Evolutionary conservation across 257 asterid genomes (phyloP), one percentile per base, ranked within the genome.

Genomic region (Misopates orontium): DNA sequence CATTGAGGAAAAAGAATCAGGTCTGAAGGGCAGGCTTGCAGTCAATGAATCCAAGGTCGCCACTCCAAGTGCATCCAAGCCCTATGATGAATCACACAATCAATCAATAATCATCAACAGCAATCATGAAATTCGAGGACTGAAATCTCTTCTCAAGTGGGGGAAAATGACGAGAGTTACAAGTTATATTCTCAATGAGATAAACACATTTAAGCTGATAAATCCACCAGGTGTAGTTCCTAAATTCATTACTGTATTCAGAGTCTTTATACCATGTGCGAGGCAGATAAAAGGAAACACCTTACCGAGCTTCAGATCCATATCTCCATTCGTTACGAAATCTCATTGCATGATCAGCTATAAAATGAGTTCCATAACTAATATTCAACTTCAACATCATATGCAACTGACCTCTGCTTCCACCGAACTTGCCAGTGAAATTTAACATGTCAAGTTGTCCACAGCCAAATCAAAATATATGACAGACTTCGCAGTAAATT

Each of bases 11-110:
- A 67, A 17, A 50, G 83, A 66, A 60, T 53, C 69, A 64, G 87
- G 78, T 54, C 76, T 66, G 75, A 92, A 89, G 21, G 94, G 95
- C 53, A 92, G 70, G 71, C 31, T 79, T 71, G 82, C 70, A 18
- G 71, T 74, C 73, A 78, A 36, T 54, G 95, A 85, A 73, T 88
- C 85, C 71, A 87, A 49, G 67, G 95, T 79, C 20, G 91, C 95
- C 57, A 84, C 58, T 73, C 97, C 96, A 76, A 93, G 88, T 54
- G 98, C 98, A 78, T 87, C 94, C 91, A 93, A 81, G 22, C 98
- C 98, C 98, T 93, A 70, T 42, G 42, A 77, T 76, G 59, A 66
- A 23, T 59, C 41, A 45, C 7, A 62, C 39, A 66, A 64, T 18
- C 52, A 73, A 70, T 41, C 71, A 47, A 52, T 73, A 31, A 68